Percentiles rank a stretch among this genome's conserved stretches.
Conservation (phyloP, 352 stramenopile species). For the Pythium volutum region DNA sequence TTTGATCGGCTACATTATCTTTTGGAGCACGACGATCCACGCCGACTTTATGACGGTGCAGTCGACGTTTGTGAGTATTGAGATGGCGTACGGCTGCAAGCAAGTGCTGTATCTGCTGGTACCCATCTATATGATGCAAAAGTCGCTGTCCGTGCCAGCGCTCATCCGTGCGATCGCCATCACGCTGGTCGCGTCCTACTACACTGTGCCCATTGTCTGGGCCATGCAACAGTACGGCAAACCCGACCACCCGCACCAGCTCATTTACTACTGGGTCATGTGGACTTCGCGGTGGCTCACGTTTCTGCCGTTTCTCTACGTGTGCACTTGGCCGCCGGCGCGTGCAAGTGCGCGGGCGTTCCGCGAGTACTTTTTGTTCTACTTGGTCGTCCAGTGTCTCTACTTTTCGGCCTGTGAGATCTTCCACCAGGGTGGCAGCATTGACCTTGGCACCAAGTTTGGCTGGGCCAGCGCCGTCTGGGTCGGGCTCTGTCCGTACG, state of each 20-base stretch:
- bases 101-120: constrained; percentile 50
- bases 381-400: constrained; percentile 14
- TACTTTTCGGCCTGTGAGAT: constrained; percentile 16
- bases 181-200: constrained; percentile 32
- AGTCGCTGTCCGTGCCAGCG: constrained; percentile 45
- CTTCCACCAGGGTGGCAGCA: constrained; percentile 18
- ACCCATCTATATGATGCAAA: constrained; percentile 52
- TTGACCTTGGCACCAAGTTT: constrained; percentile 15
- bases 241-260: neutral
- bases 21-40: constrained; percentile 29
- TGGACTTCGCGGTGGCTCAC: constrained; percentile 5
- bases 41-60: constrained; percentile 25
- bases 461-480: constrained; percentile 27
- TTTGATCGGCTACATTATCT: constrained; percentile 38
- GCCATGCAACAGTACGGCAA: constrained; percentile 21
- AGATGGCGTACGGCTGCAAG: constrained; percentile 45
- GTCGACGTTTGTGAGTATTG: constrained; percentile 18
- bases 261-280: constrained; percentile 13
- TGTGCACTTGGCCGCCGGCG: constrained; percentile 12
- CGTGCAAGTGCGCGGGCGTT: constrained; percentile 9
- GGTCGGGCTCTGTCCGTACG: constrained; percentile 27
- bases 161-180: constrained; percentile 37
- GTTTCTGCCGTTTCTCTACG: constrained; percentile 22
- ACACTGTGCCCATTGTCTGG: constrained; percentile 30
- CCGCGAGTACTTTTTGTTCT: constrained; percentile 19